Evolutionary conservation across 139 green algal species (phyloP).

Genomic region (Astrephomene gubernaculifera): DNA sequence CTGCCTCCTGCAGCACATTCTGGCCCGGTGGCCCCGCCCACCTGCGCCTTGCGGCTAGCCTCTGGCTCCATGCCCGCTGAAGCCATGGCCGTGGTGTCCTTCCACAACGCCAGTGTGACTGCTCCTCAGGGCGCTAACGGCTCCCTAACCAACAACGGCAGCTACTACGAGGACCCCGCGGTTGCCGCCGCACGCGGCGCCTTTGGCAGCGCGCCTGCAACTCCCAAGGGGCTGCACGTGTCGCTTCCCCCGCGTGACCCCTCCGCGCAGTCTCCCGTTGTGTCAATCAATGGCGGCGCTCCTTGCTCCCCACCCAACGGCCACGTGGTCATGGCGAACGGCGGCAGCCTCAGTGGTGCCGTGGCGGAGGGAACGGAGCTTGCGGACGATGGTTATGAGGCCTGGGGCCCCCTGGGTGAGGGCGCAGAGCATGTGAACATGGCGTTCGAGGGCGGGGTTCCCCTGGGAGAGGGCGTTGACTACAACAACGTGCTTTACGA

Average conservation of each 20-base stretch:
- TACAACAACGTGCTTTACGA: neutral
- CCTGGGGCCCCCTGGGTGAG: neutral
- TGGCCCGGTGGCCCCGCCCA: too few relatives aligned
- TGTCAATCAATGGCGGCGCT: neutral
- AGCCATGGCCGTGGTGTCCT: too few relatives aligned
- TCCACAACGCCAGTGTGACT: too few relatives aligned
- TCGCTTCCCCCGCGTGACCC: neutral
- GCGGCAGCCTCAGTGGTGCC: neutral
- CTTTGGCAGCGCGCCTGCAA: neutral
- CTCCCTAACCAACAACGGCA: too few relatives aligned
- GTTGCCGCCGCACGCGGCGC: neutral
- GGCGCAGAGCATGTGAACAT: neutral
- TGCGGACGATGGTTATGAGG: neutral
- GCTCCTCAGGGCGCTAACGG: too few relatives aligned
- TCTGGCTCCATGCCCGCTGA: too few relatives aligned
- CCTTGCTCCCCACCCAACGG: neutral
- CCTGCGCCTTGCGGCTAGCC: too few relatives aligned
- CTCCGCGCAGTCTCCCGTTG: neutral
- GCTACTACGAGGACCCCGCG: conserved; percentile 18
- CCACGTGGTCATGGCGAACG: neutral
- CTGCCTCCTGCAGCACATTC: too few relatives aligned
- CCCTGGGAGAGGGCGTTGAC: neutral
- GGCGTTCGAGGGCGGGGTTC: too few relatives aligned
- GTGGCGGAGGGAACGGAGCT: too few relatives aligned
- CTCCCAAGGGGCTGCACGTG: neutral